Percentiles rank a stretch among this genome's conserved stretches.
Conservation (phyloP, 140 eudicot species). For the Bidens hawaiensis region DNA sequence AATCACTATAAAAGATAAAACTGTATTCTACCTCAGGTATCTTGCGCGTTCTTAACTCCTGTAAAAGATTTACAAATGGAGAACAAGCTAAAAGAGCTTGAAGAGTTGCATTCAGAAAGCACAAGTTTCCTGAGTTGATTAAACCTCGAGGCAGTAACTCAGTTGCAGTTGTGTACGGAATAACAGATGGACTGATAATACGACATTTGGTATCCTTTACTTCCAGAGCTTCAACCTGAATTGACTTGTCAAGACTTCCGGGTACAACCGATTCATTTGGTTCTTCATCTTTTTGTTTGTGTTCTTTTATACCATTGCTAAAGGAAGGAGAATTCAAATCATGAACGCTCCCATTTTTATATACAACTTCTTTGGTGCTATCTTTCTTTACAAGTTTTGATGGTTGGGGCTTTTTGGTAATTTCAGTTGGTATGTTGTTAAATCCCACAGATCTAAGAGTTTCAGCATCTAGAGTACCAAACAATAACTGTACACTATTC, state of each 20-base stretch:
- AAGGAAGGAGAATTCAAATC: constrained; percentile 14
- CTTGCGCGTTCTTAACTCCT: constrained; percentile 47
- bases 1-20: neutral
- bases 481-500: constrained; percentile 43
- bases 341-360: constrained; percentile 30
- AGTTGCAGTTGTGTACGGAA: constrained; percentile 14
- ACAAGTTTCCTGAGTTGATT: constrained; percentile 60
- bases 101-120: constrained; percentile 75
- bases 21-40: constrained; percentile 53
- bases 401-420: constrained; percentile 11
- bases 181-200: constrained; percentile 22
- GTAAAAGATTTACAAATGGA: constrained; percentile 55
- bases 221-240: constrained; percentile 30
- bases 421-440: constrained; percentile 25
- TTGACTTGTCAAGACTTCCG: neutral
- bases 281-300: constrained; percentile 22
- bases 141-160: too few relatives aligned
- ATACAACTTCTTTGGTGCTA: constrained; percentile 9
- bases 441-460: constrained; percentile 54
- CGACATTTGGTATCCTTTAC: constrained; percentile 15
- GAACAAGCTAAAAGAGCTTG: constrained; percentile 80
- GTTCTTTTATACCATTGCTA: constrained; percentile 19
- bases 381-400: constrained; percentile 2
- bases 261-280: constrained; percentile 26
- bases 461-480: constrained; percentile 60